Base-by-base conservation (phyloP, 208 protist species). In the Crithidia sp. region DNA sequence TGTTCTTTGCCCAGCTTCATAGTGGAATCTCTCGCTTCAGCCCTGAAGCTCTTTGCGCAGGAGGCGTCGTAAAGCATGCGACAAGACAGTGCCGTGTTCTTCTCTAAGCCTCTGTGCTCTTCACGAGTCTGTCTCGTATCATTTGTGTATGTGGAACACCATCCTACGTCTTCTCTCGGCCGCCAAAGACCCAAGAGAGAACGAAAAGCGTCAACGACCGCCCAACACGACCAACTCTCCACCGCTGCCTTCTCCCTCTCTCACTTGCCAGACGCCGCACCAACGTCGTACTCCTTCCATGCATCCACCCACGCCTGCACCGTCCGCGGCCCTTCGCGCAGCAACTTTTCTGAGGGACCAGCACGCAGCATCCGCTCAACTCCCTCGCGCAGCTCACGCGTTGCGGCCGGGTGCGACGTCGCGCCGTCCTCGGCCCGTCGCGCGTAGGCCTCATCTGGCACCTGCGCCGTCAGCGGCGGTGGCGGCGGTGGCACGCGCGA, bases 211-310 rank as follows among this genome's bases (percentile, higher is more conserved):
- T 28, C 28, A 28, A 28, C 28, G 28, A 28, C 28, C 28, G 28
- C 28, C 28, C 28, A 45, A 36, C 13, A n/a, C 39, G 2, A 53
- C 8, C 7, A 52, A 67, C 17, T 36, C 16, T 74, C 3, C 44
- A 45, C 65, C 10, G 45, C 45, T 50, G 7, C 45, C 2, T 14
- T n/a, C 16, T 62, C n/a, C 10, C 28, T 44, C 45, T 50, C 41
- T 59, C 13, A 45, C 49, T 71, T 73, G 44, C 39, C 12, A 41
- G 66, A 5, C 41, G 9, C 7, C 0, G 74, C 50, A 14, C 40
- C 60, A 17, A 87, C 64, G 39, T 92, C 92, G 71, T 86, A 96
- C 76, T 92, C 88, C 79, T 87, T 93, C 90, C 92, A 96, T 8
- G 85, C 84, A 40, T 90, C 79, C 75, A 91, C 84, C 85, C 90